Conservation (phyloP, 805 yeast species). For the Hanseniaspora mollemarum region DNA sequence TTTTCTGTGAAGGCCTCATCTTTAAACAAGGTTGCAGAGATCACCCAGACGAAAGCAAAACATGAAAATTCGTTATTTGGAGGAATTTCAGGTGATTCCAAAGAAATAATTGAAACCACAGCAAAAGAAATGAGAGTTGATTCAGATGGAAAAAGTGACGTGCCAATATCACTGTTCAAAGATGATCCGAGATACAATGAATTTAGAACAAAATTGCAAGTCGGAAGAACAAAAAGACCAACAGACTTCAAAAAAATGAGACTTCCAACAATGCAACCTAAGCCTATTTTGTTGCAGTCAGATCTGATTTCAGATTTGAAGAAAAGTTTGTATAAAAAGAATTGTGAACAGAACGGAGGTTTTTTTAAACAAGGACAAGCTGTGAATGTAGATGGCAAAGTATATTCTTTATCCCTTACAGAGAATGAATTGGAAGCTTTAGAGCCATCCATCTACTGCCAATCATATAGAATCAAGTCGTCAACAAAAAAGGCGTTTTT, state of each 20-base stretch:
- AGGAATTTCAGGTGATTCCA: conserved; percentile 3
- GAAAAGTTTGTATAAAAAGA: conserved; percentile 47
- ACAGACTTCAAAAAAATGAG: conserved; percentile 11
- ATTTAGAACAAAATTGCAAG: conserved; percentile 5
- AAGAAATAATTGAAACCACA: conserved; percentile 2
- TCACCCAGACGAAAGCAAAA: neutral
- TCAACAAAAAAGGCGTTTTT: conserved; percentile 79
- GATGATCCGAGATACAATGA: conserved; percentile 11
- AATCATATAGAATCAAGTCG: conserved; percentile 74
- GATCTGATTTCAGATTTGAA: conserved; percentile 57
- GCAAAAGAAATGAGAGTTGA: neutral
- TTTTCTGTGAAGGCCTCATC: neutral
- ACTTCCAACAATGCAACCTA: conserved; percentile 18
- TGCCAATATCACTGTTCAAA: neutral
- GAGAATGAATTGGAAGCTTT: conserved; percentile 60
- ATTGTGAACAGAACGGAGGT: conserved; percentile 50
- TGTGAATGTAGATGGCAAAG: conserved; percentile 23
- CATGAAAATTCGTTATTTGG: neutral
- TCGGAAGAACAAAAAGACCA: conserved; percentile 11
- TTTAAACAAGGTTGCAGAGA: neutral
- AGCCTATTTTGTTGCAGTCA: conserved; percentile 41
- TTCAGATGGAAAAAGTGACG: neutral
- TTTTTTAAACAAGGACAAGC: conserved; percentile 53
- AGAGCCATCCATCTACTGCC: conserved; percentile 78
- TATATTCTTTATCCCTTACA: conserved; percentile 37